Conservation (phyloP, 2,329 filamentous ascomycete genomes). For the Ophiostoma novo-ulmi region DNA sequence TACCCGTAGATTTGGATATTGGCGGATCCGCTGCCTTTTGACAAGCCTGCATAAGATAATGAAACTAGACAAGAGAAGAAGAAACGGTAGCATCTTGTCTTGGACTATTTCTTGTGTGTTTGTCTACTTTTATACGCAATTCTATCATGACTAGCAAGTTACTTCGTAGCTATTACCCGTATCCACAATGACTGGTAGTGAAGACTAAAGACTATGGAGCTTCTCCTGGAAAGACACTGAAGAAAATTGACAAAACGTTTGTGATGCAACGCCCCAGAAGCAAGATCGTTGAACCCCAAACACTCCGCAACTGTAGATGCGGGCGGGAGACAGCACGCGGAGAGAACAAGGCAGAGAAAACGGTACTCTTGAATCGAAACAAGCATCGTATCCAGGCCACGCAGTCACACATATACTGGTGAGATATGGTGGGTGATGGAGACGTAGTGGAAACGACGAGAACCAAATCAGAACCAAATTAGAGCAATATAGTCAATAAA, state of each 20-base stretch:
- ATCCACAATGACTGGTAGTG: not conserved
- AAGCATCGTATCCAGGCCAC: not conserved
- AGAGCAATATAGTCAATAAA: not conserved
- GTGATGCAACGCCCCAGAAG: not conserved
- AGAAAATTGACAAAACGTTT: not conserved
- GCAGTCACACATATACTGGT: not conserved
- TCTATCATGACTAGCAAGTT: not conserved
- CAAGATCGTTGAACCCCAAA: not conserved
- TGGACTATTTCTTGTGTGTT: not conserved
- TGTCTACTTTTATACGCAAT: not conserved
- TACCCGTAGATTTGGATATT: not conserved
- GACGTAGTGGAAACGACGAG: not conserved
- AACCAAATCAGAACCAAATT: not conserved
- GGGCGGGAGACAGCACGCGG: not conserved
- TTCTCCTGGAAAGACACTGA: not conserved
- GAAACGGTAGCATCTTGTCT: not conserved
- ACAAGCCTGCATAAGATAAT: not conserved
- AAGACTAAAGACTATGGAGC: not conserved
- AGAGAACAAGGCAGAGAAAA: not conserved
- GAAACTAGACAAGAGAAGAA: not conserved
- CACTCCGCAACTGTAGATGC: not conserved
- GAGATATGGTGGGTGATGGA: not conserved
- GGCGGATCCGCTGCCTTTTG: not conserved
- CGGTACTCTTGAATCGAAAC: conserved; percentile 1
- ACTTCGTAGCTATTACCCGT: not conserved